These are phyloP conservation scores for Persicaria tinctoria DNA, from an alignment of 148 eudicot species.

Conservation along the genomic window DNA sequence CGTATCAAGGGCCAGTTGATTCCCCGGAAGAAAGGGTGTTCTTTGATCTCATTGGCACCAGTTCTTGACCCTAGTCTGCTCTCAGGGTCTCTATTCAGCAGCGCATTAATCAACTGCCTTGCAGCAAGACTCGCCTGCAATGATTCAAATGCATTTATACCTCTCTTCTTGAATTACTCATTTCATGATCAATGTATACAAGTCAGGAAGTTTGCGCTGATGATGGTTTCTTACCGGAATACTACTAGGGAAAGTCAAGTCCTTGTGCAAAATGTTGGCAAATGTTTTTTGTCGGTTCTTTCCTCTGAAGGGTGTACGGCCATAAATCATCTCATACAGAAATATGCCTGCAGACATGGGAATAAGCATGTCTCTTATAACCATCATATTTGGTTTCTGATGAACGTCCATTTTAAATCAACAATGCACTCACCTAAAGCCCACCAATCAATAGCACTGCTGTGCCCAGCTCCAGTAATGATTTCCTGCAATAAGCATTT, in stretches of 20 bases:
- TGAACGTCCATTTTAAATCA: constrained; percentile 7
- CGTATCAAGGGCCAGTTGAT: constrained; percentile 96
- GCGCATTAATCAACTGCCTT: constrained; percentile 73
- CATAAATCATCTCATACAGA: constrained; percentile 94
- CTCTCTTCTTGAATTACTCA: neutral
- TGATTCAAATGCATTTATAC: constrained; percentile 4
- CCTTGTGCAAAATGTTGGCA: constrained; percentile 83
- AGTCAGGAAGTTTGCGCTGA: too few species aligned
- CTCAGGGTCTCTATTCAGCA: constrained; percentile 78
- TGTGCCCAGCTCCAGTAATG: constrained; percentile 84
- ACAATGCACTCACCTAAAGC: constrained; percentile 61
- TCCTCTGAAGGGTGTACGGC: constrained; percentile 95
- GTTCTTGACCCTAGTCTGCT: constrained; percentile 72
- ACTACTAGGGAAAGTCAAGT: constrained; percentile 95
- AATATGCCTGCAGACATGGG: constrained; percentile 46
- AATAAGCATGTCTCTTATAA: neutral
- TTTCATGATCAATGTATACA: too few species aligned
- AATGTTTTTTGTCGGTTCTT: constrained; percentile 93
- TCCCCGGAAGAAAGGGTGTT: constrained; percentile 77
- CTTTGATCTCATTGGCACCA: constrained; percentile 79
- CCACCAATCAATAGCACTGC: constrained; percentile 99
- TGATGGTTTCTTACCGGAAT: constrained; percentile 49
- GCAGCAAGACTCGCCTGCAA: constrained; percentile 81
- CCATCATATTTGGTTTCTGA: neutral
- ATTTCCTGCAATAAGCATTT: constrained; percentile 59